Conservation (phyloP, 1,284 basidiomycete species). For the Rhodotorula mucilaginosa region DNA sequence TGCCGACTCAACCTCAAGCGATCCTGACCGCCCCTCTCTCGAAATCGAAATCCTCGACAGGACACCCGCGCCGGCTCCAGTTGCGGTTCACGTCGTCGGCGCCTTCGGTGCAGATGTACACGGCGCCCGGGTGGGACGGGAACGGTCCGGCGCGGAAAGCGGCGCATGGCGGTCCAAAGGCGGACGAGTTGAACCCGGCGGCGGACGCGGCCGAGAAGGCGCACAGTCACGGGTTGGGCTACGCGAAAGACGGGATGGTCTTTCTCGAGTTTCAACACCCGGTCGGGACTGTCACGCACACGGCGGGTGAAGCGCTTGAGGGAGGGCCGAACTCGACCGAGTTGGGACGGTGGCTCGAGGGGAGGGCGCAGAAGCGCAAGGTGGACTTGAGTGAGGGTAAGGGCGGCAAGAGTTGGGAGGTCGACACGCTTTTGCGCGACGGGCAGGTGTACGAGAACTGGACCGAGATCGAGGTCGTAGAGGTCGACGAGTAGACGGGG, state of each 20-base stretch:
- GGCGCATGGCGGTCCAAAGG: constrained; percentile 15
- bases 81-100: constrained; percentile 32
- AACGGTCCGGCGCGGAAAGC: constrained; percentile 15
- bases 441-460: constrained; percentile 38
- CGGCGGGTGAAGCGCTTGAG: neutral
- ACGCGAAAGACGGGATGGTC: constrained; percentile 21
- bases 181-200: neutral
- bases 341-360: constrained; percentile 12
- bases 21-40: constrained; percentile 26
- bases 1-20: constrained; percentile 24
- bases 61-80: constrained; percentile 10
- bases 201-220: neutral
- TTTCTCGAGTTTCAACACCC: constrained; percentile 41
- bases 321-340: constrained; percentile 1
- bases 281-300: constrained; percentile 27
- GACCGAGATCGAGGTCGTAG: constrained; percentile 29
- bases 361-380: neutral
- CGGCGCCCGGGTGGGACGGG: constrained; percentile 21
- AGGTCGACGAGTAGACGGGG: neutral
- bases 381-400: neutral
- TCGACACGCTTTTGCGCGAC: constrained; percentile 23
- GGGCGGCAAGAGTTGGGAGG: constrained; percentile 24
- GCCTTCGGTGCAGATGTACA: constrained; percentile 35
- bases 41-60: neutral
- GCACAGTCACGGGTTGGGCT: constrained; percentile 9